Evolutionary conservation across 768 basidiomycete genomes (phyloP), one percentile per base, ranked within the genome.

Genomic region (Rhodocollybia butyracea): DNA sequence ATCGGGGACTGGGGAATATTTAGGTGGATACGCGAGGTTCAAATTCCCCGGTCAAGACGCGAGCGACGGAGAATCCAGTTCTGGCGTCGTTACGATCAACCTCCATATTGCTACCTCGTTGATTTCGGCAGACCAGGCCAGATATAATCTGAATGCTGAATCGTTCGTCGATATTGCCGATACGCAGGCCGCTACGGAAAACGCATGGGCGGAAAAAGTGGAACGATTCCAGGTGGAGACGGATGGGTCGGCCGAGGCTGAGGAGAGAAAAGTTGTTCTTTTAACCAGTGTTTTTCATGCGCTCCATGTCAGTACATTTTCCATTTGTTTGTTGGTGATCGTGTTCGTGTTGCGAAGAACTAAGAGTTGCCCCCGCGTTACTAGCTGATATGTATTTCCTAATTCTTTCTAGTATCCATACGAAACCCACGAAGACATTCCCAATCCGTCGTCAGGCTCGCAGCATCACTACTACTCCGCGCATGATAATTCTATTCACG

Each of bases 101-200:
- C 79, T 86, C 7, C 73, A 84, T 11, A 73, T 91, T 2, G 87
- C 86, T 2, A 85, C 87, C 3, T 89, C 88, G 3, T 89, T 89
- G 65, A 86, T 91, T 55, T 88, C 85, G 1, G 70, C 83, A 6
- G 83, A 85, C 3, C 88, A 89, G 57, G 86, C 86, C 0, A 67
- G 79, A 34, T 60, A 64, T 55, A 83, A 83, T 59, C 59, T 84
- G 52, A 78, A 80, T 26, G 69, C 63, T 1, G 82, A 83, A 59
- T 74, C 79, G 54, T 74, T 69, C 1, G 68, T 69, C 21, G 66
- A 75, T 0, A 68, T 88, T 3, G 83, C 85, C 52, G 65, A 75
- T 29, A 86, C 86, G 0, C 81, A 78, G 2, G 66, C 65, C 15
- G 39, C 39, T 0, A 82, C 79, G 15, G 75, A 84, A 5, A 65